phyloP scores from a whole-genome alignment of 2,329 filamentous ascomycete species.

The Aspergillus brasiliensis region DNA sequence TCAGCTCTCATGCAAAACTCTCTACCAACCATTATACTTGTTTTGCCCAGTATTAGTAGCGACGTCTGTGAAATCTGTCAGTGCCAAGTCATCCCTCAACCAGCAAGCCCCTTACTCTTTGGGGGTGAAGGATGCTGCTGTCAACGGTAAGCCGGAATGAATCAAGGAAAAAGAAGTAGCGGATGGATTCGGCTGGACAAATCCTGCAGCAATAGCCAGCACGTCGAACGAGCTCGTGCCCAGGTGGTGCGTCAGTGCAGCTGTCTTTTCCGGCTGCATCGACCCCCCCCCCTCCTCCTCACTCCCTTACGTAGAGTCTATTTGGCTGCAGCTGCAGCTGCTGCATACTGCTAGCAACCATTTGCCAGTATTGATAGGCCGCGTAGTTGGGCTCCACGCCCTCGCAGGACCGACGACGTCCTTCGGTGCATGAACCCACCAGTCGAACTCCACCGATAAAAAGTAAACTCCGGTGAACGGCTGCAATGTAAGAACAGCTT shows the following conservation, averaged over 20 bases:
- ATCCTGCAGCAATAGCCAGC: not conserved
- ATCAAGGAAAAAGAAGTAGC: not conserved
- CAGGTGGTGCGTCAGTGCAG: not conserved
- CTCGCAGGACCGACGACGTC: not conserved
- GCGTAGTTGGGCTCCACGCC: constrained; percentile 1
- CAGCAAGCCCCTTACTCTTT: not conserved
- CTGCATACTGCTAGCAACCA: not conserved
- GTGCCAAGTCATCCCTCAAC: not conserved
- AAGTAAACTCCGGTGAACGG: not conserved
- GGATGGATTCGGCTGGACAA: not conserved
- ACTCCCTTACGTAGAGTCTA: not conserved
- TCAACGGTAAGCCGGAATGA: not conserved
- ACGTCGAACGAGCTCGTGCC: not conserved
- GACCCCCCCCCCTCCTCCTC: not conserved
- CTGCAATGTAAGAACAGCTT: not conserved
- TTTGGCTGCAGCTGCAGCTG: too few species aligned
- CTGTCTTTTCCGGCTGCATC: not conserved
- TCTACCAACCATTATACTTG: not conserved
- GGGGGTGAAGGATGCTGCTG: too few species aligned
- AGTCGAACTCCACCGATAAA: not conserved
- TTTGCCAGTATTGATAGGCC: not conserved
- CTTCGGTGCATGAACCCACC: not conserved
- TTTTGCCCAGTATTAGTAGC: not conserved
- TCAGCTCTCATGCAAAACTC: not conserved
- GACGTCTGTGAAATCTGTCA: not conserved